These are phyloP conservation scores for Tephrocybe rancida DNA, from an alignment of 768 basidiomycete genomes.

Conservation along the genomic window DNA sequence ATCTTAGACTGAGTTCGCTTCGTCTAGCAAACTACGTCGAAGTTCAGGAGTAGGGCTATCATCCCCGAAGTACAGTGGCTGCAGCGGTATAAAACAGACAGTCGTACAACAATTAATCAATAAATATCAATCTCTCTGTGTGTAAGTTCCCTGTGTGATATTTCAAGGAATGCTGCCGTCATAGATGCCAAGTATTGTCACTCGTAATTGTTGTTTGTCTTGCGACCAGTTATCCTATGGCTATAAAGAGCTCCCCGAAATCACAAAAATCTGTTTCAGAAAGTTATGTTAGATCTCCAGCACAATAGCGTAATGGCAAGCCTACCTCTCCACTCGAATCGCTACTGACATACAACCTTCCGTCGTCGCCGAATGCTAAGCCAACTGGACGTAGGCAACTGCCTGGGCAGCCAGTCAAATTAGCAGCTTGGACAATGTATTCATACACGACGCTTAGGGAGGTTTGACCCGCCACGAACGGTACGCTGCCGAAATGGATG, in stretches of 20 bases:
- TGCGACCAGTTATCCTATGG: background rate
- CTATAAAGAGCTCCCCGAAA: background rate
- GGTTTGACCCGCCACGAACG: constrained; percentile 19
- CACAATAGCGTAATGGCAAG: too few species aligned
- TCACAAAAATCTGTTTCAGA: constrained; percentile 6
- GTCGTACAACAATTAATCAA: too few species aligned
- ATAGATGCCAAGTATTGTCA: too few species aligned
- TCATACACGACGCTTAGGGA: constrained; percentile 18
- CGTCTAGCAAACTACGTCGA: constrained; percentile 35
- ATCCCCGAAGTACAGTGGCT: background rate
- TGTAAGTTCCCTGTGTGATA: background rate
- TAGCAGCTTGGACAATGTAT: constrained; percentile 40
- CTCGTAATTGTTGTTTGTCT: background rate
- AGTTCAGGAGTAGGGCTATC: constrained; percentile 26
- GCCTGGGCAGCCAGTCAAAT: constrained; percentile 38
- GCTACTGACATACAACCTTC: constrained; percentile 40
- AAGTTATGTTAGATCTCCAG: background rate
- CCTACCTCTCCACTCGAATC: constrained; percentile 44
- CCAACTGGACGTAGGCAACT: constrained; percentile 45
- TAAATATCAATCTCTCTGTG: background rate
- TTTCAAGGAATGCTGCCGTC: too few species aligned
- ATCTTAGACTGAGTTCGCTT: background rate
- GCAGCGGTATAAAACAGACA: too few species aligned
- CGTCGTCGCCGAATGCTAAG: constrained; percentile 36
- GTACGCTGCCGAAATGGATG: constrained; percentile 20